Conservation (phyloP, 352 stramenopile genomes). For the Phytophthora vignae region DNA sequence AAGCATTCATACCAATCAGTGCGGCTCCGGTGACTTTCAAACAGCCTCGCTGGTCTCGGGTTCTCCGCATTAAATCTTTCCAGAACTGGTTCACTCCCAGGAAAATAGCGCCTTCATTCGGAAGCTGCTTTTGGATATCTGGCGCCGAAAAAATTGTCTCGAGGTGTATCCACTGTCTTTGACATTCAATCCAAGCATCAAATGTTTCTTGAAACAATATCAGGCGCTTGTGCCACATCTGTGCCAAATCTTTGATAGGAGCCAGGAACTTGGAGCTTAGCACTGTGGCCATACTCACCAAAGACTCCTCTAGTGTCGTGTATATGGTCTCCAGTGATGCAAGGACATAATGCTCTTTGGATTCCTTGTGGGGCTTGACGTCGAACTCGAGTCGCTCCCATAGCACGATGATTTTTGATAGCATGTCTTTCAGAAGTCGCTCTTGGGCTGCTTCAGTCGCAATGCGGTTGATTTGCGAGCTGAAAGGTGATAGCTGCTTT, state of each 20-base stretch:
- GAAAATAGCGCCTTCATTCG: slow-evolving; percentile 70
- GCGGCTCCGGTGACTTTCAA: slow-evolving; percentile 69
- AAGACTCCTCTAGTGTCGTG: slow-evolving; percentile 87
- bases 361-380: slow-evolving; percentile 91
- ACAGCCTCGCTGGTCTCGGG: slow-evolving; percentile 67
- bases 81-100: slow-evolving; percentile 77
- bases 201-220: slow-evolving; percentile 85
- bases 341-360: slow-evolving; percentile 90
- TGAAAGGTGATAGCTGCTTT: slow-evolving; percentile 80
- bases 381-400: slow-evolving; percentile 92
- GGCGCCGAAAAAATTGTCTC: slow-evolving; percentile 85
- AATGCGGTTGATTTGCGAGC: slow-evolving; percentile 82
- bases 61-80: slow-evolving; percentile 80
- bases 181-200: slow-evolving; percentile 81
- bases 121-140: slow-evolving; percentile 87
- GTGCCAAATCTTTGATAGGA: slow-evolving; percentile 77
- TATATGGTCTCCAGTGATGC: slow-evolving; percentile 82
- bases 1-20: slow-evolving; percentile 39
- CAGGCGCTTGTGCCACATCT: slow-evolving; percentile 74
- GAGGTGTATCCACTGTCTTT: slow-evolving; percentile 86
- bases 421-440: slow-evolving; percentile 85
- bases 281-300: slow-evolving; percentile 91
- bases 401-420: slow-evolving; percentile 85
- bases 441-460: slow-evolving; percentile 91
- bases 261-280: slow-evolving; percentile 90